These are phyloP conservation scores for Neonectria sp. DNA, from an alignment of 2,329 filamentous ascomycete species.

Conservation along the genomic window DNA sequence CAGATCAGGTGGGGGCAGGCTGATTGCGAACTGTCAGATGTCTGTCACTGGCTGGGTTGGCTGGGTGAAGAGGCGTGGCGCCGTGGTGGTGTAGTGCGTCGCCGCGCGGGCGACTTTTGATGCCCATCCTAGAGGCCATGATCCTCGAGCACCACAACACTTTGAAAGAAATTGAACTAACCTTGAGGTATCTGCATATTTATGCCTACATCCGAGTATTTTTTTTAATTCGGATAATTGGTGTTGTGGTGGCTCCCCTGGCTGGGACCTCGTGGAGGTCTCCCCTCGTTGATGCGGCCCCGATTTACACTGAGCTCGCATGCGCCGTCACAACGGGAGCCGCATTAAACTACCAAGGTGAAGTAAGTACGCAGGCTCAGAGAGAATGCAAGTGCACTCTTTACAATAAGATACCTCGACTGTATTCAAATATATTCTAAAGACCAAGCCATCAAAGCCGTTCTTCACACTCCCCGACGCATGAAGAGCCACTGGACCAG, in stretches of 20 bases:
- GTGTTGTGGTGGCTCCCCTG: conserved; percentile 39
- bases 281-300: conserved; percentile 3
- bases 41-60: background rate
- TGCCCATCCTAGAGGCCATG: conserved; percentile 10
- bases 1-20: background rate
- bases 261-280: conserved; percentile 12
- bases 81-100: background rate
- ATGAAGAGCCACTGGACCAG: background rate
- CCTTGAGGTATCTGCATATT: background rate
- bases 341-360: background rate
- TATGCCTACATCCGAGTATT: conserved; percentile 21
- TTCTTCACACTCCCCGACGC: background rate
- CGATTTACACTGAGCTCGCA: background rate
- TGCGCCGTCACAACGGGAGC: background rate
- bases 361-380: background rate
- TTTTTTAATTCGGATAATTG: conserved; percentile 14
- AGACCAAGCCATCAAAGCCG: background rate
- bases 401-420: background rate
- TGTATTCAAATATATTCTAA: background rate
- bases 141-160: conserved; percentile 16
- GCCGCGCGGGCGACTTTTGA: background rate
- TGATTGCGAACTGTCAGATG: conserved; percentile 8
- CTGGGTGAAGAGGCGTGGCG: background rate
- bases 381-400: background rate
- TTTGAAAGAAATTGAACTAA: conserved; percentile 1